Base-by-base conservation (phyloP, 805 yeast species). In the Saccharomycopsis oosterbeekiorum region DNA sequence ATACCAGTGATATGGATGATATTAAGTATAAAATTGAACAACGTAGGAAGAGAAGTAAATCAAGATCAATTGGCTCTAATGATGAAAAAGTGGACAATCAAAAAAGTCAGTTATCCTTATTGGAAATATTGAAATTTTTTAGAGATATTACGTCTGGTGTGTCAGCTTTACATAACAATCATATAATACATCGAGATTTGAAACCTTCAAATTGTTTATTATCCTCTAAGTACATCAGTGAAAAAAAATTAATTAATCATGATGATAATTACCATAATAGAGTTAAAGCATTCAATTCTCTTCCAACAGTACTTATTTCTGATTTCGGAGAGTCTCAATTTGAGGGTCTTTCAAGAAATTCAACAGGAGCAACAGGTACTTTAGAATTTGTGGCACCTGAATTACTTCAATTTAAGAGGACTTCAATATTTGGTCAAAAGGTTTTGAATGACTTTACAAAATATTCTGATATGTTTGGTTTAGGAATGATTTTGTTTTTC, bases 241-340 rank as follows among this genome's bases (percentile, higher is more conserved):
- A 62, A 19, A 67, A 62, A 3, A 66, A 69, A 26, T 69, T 67
- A 24, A 62, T 61, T 12, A 26, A 58, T 4, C 55, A 57, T 42
- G 21, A 57, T 42, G 29, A 17, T 10, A 50, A 53, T n/a, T 58
- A 59, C 26, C 29, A 43, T 14, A 26, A 53, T 24, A 47, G 21
- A 11, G 11, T 47, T 47, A 34, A 47, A 12, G 4, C 21, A 24
- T 59, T 29, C 26, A 24, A 19, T 5, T 63, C 64, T 29, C 75
- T 85, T 12, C 96, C 96, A 0, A 80, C 78, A n/a, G 81, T 89
- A 1, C 76, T 89, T 14, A 92, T 91, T 12, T 85, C 96, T 54
- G 97, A 91, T 73, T 87, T 91, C 70, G 97, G 97, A 2, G 97
- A 91, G 70, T 88, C 94, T 6, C 88, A 87, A 65, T 76, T 87